phyloP scores from a whole-genome alignment of 495 filamentous ascomycete species.

The Lindgomyces ingoldianus region DNA sequence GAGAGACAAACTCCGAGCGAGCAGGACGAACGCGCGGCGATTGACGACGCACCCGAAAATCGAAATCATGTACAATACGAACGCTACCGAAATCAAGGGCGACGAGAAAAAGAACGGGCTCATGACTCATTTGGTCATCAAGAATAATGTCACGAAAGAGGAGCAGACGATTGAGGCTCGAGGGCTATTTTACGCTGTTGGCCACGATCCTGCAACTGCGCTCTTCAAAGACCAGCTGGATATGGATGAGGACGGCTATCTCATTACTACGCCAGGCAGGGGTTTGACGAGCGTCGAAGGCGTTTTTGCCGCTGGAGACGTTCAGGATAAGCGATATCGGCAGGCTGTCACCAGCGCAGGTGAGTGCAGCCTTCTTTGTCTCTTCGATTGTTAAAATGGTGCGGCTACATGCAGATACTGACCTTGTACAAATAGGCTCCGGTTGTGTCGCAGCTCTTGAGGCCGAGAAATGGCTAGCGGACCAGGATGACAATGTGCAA shows the following conservation, averaged over 20 bases:
- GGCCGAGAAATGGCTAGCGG: constrained; percentile 86
- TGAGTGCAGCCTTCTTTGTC: constrained; percentile 58
- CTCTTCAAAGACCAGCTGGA: constrained; percentile 84
- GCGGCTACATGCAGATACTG: not conserved
- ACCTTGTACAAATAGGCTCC: constrained; percentile 59
- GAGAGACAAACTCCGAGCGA: constrained; percentile 78
- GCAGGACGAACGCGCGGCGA: constrained; percentile 87
- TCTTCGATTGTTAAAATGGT: too few species aligned
- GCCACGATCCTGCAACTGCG: constrained; percentile 88
- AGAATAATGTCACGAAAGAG: constrained; percentile 74
- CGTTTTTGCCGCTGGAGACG: constrained; percentile 95
- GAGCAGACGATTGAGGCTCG: constrained; percentile 82
- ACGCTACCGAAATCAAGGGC: constrained; percentile 78
- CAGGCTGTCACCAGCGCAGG: constrained; percentile 98
- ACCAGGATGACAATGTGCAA: constrained; percentile 60
- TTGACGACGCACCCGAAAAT: constrained; percentile 83
- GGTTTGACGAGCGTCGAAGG: constrained; percentile 85
- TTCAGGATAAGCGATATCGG: constrained; percentile 97
- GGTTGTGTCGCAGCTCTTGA: constrained; percentile 95
- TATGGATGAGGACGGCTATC: constrained; percentile 83
- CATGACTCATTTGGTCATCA: constrained; percentile 81
- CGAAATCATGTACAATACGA: constrained; percentile 79
- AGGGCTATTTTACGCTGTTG: constrained; percentile 96
- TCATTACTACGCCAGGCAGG: constrained; percentile 85
- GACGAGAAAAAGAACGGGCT: constrained; percentile 70